Evolutionary conservation across 2,329 filamentous ascomycete species (phyloP).

Genomic region (Rhexocercosporidium sp.): DNA sequence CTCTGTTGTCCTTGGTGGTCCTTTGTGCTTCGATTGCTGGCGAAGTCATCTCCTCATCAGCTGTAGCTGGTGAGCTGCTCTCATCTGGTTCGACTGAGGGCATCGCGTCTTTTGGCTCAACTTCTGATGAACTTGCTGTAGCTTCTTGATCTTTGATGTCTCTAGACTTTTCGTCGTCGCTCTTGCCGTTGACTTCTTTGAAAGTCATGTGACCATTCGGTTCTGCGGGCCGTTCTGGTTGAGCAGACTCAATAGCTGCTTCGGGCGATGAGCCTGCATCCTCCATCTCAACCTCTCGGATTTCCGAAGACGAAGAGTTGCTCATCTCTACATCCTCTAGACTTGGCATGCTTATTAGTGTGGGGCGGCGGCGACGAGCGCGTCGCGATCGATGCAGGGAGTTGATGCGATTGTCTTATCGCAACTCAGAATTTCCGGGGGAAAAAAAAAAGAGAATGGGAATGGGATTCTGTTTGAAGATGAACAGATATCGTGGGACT

Average conservation of each 20-base stretch:
- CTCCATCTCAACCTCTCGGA: slow-evolving; percentile 11
- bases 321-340: slow-evolving; percentile 13
- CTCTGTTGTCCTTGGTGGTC: neutral
- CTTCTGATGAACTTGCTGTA: neutral
- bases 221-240: neutral
- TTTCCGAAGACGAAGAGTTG: slow-evolving; percentile 5
- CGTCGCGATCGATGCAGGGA: neutral
- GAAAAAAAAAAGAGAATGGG: neutral
- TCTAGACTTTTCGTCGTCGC: neutral
- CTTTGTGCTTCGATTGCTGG: neutral
- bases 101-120: neutral
- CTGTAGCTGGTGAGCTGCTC: neutral
- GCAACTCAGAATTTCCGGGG: neutral
- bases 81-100: neutral
- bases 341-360: slow-evolving; percentile 8
- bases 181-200: neutral
- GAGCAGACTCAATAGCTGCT: neutral
- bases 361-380: neutral
- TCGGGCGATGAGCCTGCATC: neutral
- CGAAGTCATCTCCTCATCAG: slow-evolving; percentile 2
- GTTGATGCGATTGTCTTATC: slow-evolving; percentile 1
- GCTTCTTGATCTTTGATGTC: neutral
- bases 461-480: neutral
- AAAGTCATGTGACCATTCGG: slow-evolving; percentile 7
- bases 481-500: neutral